phyloP scores from a whole-genome alignment of 257 asterid species.

The Nyctanthes arbortristis region DNA sequence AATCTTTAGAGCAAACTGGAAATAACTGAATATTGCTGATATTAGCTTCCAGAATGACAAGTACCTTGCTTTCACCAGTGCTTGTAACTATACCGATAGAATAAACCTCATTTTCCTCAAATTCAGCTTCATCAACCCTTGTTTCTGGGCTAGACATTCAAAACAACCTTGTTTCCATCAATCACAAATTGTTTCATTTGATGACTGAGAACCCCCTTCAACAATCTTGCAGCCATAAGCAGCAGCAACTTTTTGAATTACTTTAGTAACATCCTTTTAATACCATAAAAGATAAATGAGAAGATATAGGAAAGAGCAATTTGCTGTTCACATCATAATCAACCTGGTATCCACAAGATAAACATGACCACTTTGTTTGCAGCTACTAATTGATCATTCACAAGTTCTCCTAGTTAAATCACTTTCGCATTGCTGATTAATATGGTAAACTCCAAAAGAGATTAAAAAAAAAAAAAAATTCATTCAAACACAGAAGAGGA shows the following conservation, averaged over 20 bases:
- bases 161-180: constrained; percentile 92
- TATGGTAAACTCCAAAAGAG: background rate
- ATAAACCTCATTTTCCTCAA: constrained; percentile 92
- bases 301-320: too few species aligned
- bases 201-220: constrained; percentile 93
- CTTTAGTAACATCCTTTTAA: constrained; percentile 79
- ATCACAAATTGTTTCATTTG: constrained; percentile 95
- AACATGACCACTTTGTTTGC: constrained; percentile 3
- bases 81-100: constrained; percentile 79
- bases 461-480: too few species aligned
- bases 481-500: too few species aligned
- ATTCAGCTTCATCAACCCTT: constrained; percentile 89
- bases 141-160: constrained; percentile 76
- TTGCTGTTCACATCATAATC: background rate
- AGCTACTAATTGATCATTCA: background rate
- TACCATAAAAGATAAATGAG: constrained; percentile 30
- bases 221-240: constrained; percentile 92
- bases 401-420: background rate
- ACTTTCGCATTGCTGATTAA: background rate
- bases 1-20: background rate
- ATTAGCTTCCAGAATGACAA: background rate
- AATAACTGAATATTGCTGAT: background rate
- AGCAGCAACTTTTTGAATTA: constrained; percentile 87
- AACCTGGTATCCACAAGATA: background rate
- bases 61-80: constrained; percentile 96